Evolutionary conservation across 768 basidiomycete genomes (phyloP).

Genomic region (Tulasnella sp.): DNA sequence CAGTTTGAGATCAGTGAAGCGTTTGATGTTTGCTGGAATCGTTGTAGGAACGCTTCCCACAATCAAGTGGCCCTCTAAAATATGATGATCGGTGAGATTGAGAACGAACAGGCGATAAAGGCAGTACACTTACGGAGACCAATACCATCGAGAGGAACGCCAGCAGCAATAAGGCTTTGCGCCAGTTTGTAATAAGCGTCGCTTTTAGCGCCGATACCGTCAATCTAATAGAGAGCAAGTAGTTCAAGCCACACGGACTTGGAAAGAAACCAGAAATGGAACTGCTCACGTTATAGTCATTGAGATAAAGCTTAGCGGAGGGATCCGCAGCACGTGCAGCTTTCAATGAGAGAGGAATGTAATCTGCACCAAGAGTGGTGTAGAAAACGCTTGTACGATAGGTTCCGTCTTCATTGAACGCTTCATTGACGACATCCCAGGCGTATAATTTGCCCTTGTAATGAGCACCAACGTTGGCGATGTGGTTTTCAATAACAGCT

Average conservation of each 20-base stretch:
- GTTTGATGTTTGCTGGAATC: conserved; percentile 36
- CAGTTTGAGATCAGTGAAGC: conserved; percentile 45
- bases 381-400: conserved; percentile 42
- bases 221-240: conserved; percentile 23
- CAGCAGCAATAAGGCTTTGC: conserved; percentile 33
- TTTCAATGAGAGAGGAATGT: neutral
- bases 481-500: conserved; percentile 36
- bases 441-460: conserved; percentile 3
- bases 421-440: conserved; percentile 5
- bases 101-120: neutral
- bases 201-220: conserved; percentile 35
- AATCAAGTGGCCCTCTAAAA: conserved; percentile 1
- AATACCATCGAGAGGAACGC: conserved; percentile 46
- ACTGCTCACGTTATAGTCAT: neutral
- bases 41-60: neutral
- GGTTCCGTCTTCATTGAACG: conserved; percentile 26
- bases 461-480: conserved; percentile 22
- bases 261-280: too few species aligned
- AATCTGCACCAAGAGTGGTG: conserved; percentile 32
- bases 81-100: neutral
- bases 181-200: conserved; percentile 44
- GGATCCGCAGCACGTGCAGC: conserved; percentile 10
- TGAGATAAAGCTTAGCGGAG: conserved; percentile 4
- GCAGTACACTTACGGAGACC: conserved; percentile 33
- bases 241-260: neutral